Base-by-base conservation (phyloP, 2,329 filamentous ascomycete species). In the Fusarium torreyae region DNA sequence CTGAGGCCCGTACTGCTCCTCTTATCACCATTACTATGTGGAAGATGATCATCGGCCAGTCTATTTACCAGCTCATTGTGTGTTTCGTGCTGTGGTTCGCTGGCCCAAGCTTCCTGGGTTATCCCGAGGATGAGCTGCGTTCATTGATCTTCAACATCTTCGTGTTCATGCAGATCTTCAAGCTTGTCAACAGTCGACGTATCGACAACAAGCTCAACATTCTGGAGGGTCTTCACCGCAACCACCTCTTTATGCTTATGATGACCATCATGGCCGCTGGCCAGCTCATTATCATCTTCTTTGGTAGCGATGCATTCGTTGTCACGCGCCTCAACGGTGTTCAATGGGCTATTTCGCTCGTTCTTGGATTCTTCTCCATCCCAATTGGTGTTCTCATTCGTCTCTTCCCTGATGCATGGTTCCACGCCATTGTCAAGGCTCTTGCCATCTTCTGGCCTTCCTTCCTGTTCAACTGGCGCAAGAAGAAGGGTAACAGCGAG, bases 161-260 rank as follows among this genome's bases (percentile, higher is more conserved):
- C 68, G 89, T 91, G 2, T 92, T 89, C 85, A 90, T 91, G 86
- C 89, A 92, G 72, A 90, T 92, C 65, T 92, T 91, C 80, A 91
- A 91, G 76, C 84, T 89, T 74, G 84, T 89, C 79, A 91, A 90
- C 79, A 88, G 87, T 75, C 84, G 88, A 34, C 86, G 87, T 1
- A 67, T 97, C 15, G 94, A 97, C 79, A 97, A 97, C 81, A 89
- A 88, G 59, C 91, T 96, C 82, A 97, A 97, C 78, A 91, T 97
- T 62, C 93, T 97, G 55, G 94, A 97, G 79, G 92, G 92, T 57
- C 88, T 72, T 0, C 39, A 70, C 33, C 57, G 56, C 7, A 70
- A 72, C 28, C 46, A 53, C 5, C 44, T 70, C 9, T 70, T 72
- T 24, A 62, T 73, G 58, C 66, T 71, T 6, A 76, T 66, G 49